Evolutionary conservation across 768 basidiomycete species (phyloP), one percentile per base, ranked within the genome.

Genomic region (Auriscalpium microsporum): DNA sequence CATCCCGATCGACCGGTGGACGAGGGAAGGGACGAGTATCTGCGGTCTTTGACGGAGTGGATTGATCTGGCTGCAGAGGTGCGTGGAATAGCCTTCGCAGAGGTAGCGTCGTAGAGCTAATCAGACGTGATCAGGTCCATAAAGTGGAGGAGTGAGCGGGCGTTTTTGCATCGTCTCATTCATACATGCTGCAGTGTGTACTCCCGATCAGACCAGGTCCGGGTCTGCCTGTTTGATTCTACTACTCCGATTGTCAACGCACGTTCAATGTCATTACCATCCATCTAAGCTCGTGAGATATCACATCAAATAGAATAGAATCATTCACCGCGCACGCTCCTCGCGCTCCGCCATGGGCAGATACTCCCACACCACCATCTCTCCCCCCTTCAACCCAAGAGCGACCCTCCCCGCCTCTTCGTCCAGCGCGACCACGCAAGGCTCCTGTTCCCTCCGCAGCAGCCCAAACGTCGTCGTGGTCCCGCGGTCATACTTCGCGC

Each of bases 1-100:
- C 75, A 82, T 56, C 78, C 84, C 4, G 90, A 92, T 67, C 76
- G 78, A 19, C 79, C 81, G 0, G 80, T 87, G 1, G 83, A 90
- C 57, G 82, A 82, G 51, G 79, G 76, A 3, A 74, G 70, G 42
- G 90, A 92, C 63, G 87, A 89, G 62, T 92, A 91, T 66, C 67
- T 77, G 47, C 75, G 86, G 14, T 71, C 84, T 3, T 64, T 92
- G 58, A 74, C 69, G 0, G 90, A 92, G 65, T 92, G 90, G 89
- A 80, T 80, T 40, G 71, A 60, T 19, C 69, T 91, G 28, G 77
- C 86, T 13, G 69, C 75, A 21, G 79, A 85, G 75, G 90, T 89
- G 57, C 7, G 75, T 65, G 38, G 33, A 23, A 8, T 37, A 11
- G 28, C 28, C 7, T 28, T 42, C 17, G 17, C 40, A 42, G 17